Base-by-base conservation (phyloP, 768 basidiomycete species). In the Leccinum obscurum region DNA sequence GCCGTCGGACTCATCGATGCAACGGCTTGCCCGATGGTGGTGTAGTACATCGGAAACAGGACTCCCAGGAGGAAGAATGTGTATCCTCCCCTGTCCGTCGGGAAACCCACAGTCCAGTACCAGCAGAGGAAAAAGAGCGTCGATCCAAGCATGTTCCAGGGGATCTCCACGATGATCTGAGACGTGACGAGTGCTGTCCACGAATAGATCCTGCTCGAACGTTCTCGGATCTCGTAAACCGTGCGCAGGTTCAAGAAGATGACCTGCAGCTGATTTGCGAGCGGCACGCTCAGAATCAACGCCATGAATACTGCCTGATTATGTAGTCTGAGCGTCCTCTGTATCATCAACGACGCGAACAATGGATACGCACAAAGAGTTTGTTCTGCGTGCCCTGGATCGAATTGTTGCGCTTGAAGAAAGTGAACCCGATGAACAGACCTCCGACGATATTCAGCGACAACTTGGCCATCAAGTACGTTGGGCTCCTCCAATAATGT, bases 61-160 rank as follows among this genome's bases (percentile, higher is more conserved):
- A 89, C 62, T 20, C 77, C 80, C 26, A 85, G 61, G 64, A 84
- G 73, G 6, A 89, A 77, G 67, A 78, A 87, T 3, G 82, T 83
- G 66, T 83, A 88, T n/a, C 81, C 88, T 4, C 79, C 85, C 39
- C 86, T 75, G 13, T 77, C 76, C 1, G 72, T 75, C 9, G 77
- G 76, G 66, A 85, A 85, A 0, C 87, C 87, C 54, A 88, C 84
- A 5, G 86, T 86, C 83, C 84, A 88, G 72, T 81, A 89, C 87
- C 87, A 90, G 64, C 81, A 83, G 55, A 87, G 65, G 75, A 83
- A 90, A 73, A 85, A 80, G 13, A 89, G 57, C 0, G 79, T 76
- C 1, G 85, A 83, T 32, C 82, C 82, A 4, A 84, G 8, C 39
- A 87, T 79, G 61, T 87, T 86, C 83, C 83, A 86, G 2, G 86